Conservation (phyloP, 2,329 filamentous ascomycete species). For the Aspergillus jensenii region DNA sequence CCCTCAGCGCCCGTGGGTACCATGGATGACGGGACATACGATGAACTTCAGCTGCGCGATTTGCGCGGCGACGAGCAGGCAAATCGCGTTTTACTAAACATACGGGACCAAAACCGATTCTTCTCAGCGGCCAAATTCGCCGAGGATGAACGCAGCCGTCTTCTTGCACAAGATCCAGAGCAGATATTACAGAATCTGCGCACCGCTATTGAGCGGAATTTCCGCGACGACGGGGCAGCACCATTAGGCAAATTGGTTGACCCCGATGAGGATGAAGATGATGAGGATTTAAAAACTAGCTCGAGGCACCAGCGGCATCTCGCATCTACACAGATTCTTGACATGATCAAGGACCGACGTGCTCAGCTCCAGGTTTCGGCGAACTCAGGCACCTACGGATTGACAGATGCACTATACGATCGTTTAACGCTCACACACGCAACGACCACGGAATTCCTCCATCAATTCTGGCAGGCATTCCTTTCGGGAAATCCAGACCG, state of each 20-base stretch:
- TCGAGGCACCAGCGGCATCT: constrained; percentile 65
- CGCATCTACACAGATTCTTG: constrained; percentile 57
- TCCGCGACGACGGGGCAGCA: constrained; percentile 60
- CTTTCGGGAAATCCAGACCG: constrained; percentile 82
- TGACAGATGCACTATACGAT: constrained; percentile 57
- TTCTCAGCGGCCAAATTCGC: constrained; percentile 61
- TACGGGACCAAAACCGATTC: constrained; percentile 83
- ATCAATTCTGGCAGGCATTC: constrained; percentile 94
- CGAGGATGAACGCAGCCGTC: constrained; percentile 48
- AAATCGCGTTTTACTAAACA: constrained; percentile 76
- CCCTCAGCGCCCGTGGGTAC: constrained; percentile 61
- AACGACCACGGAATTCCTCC: constrained; percentile 92
- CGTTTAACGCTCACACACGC: constrained; percentile 76
- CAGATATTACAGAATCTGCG: constrained; percentile 67
- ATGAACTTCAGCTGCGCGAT: constrained; percentile 75
- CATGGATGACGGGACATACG: constrained; percentile 71
- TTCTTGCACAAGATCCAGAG: constrained; percentile 68
- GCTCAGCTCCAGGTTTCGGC: constrained; percentile 39
- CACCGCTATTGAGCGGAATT: constrained; percentile 54
- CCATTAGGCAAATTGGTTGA: constrained; percentile 64
- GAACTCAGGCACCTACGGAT: constrained; percentile 43
- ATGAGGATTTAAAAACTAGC: constrained; percentile 57
- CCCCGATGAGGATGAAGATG: constrained; percentile 59
- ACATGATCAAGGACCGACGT: constrained; percentile 59
- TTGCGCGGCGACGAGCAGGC: constrained; percentile 72